Conservation (phyloP, 768 basidiomycete species). For the Leccinum disarticulatum region DNA sequence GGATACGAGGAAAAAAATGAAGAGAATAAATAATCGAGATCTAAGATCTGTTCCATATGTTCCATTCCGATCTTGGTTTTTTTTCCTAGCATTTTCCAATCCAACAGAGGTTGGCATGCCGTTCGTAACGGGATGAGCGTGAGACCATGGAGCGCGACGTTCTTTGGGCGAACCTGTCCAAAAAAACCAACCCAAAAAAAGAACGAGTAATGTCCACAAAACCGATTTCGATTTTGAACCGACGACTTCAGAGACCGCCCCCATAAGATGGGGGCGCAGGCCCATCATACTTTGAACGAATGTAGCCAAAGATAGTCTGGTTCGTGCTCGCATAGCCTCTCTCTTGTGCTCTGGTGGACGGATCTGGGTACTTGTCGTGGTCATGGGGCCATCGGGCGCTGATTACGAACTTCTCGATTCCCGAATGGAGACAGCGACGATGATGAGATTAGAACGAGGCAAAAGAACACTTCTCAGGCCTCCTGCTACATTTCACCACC, state of each 20-base stretch:
- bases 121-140: conserved; percentile 14
- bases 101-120: background rate
- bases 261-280: no score
- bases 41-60: background rate
- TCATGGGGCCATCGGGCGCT: background rate
- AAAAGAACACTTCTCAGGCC: background rate
- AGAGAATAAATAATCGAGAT: background rate
- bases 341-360: background rate
- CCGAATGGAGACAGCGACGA: conserved; percentile 5
- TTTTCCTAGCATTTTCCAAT: background rate
- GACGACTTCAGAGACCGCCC: background rate
- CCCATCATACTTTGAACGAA: background rate
- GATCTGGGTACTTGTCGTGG: background rate
- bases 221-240: background rate
- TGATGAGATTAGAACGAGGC: conserved; percentile 17
- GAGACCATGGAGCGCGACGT: conserved; percentile 6
- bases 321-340: conserved; percentile 7
- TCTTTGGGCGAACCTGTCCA: background rate
- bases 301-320: background rate
- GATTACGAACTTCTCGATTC: conserved; percentile 2
- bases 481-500: background rate
- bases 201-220: background rate
- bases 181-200: background rate
- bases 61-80: conserved; percentile 9
- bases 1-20: conserved; percentile 9